Evolutionary conservation across 352 stramenopile genomes (phyloP).

Genomic region (Globisporangium parvum): DNA sequence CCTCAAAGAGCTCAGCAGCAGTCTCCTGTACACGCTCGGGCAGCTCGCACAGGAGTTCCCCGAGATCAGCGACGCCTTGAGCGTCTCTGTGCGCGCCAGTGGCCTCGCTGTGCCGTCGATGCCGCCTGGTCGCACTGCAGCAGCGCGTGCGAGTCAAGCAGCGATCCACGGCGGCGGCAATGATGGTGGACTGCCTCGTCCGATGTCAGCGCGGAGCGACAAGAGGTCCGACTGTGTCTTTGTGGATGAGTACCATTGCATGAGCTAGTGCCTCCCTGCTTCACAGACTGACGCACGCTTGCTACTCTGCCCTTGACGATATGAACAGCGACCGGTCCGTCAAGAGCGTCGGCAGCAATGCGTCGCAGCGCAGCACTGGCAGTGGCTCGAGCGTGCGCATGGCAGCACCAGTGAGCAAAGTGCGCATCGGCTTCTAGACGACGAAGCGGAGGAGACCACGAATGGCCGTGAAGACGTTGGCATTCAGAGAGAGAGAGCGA

Average conservation of each 20-base stretch:
- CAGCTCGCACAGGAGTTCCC: constrained; percentile 93
- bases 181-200: constrained; percentile 33
- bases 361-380: constrained; percentile 37
- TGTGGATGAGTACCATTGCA: not conserved
- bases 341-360: constrained; percentile 44
- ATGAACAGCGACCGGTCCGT: constrained; percentile 34
- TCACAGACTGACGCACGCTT: not conserved
- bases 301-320: not conserved
- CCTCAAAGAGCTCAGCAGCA: constrained; percentile 78
- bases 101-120: constrained; percentile 77
- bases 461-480: not conserved
- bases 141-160: constrained; percentile 31
- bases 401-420: constrained; percentile 54
- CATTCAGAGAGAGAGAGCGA: too few species aligned
- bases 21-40: constrained; percentile 88
- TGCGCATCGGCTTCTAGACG: constrained; percentile 37
- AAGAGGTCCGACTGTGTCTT: constrained; percentile 22
- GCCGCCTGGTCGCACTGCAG: constrained; percentile 56
- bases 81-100: constrained; percentile 55
- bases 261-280: not conserved
- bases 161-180: constrained; percentile 1
- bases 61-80: constrained; percentile 86
- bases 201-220: constrained; percentile 61
- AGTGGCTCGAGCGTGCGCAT: constrained; percentile 47
- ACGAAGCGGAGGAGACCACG: too few species aligned